Percentiles rank a stretch among this genome's conserved stretches.
These are phyloP conservation scores for Kodamaea restingae DNA, from an alignment of 805 yeast species.

Conservation along the genomic window DNA sequence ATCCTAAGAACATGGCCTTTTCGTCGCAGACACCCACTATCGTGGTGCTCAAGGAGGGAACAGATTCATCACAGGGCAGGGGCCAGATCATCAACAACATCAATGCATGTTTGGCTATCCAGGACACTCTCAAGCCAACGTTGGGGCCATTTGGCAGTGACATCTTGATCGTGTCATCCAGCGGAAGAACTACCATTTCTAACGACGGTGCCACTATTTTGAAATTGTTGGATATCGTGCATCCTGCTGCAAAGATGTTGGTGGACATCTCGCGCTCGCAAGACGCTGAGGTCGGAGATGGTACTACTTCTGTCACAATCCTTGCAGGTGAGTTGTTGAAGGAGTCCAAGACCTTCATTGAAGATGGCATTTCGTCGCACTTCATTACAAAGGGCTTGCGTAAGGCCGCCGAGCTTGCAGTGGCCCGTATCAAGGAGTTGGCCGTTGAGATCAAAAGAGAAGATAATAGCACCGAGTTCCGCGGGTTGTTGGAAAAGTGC, in stretches of 20 bases:
- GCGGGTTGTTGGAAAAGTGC: slow-evolving; percentile 80
- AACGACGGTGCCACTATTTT: slow-evolving; percentile 98
- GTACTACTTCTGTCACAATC: slow-evolving; percentile 93
- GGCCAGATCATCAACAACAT: slow-evolving; percentile 95
- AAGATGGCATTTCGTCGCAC: slow-evolving; percentile 93
- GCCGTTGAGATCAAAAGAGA: slow-evolving; percentile 63
- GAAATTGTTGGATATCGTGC: slow-evolving; percentile 88
- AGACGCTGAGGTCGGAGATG: slow-evolving; percentile 98
- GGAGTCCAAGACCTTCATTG: slow-evolving; percentile 86
- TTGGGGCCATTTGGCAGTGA: slow-evolving; percentile 98
- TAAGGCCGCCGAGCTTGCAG: slow-evolving; percentile 74
- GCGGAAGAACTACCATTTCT: slow-evolving; percentile 89
- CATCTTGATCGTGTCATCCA: slow-evolving; percentile 77
- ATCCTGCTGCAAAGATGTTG: slow-evolving; percentile 95
- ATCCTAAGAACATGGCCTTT: slow-evolving; percentile 61
- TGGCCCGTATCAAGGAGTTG: slow-evolving; percentile 65
- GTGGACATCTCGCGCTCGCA: slow-evolving; percentile 95
- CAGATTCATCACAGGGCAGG: slow-evolving; percentile 93
- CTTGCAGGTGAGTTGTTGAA: slow-evolving; percentile 92
- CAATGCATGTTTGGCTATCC: slow-evolving; percentile 95
- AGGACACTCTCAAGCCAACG: slow-evolving; percentile 91
- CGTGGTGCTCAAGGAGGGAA: slow-evolving; percentile 96
- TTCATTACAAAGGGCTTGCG: slow-evolving; percentile 84
- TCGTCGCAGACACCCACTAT: slow-evolving; percentile 96
- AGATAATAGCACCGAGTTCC: slow-evolving; percentile 47